Conservation (phyloP, 2,329 filamentous ascomycete genomes). For the Byssochlamys sp. region DNA sequence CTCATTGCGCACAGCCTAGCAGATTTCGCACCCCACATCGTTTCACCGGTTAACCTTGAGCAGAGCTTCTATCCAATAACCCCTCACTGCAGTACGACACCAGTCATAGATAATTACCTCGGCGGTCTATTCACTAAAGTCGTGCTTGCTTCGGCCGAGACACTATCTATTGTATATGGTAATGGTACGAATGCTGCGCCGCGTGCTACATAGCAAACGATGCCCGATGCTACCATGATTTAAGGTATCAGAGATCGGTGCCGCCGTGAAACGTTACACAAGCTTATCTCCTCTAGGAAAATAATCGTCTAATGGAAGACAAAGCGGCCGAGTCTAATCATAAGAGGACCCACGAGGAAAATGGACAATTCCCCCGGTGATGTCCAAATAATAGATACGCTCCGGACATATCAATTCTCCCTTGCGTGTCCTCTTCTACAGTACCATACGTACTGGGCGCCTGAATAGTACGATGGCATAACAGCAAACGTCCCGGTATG, state of each 20-base stretch:
- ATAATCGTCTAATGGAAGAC: background rate
- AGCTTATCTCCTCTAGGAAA: conserved; percentile 1
- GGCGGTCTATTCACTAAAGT: background rate
- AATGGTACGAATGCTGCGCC: background rate
- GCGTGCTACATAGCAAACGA: background rate
- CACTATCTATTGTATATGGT: background rate
- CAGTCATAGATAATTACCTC: background rate
- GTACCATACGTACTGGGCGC: background rate
- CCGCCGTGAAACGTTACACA: background rate
- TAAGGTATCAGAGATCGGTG: background rate
- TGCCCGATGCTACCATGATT: background rate
- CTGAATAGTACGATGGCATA: background rate
- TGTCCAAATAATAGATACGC: background rate
- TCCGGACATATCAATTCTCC: background rate
- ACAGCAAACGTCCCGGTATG: background rate
- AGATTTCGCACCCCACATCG: background rate
- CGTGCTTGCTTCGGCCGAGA: background rate
- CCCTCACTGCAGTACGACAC: background rate
- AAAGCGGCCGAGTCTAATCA: background rate
- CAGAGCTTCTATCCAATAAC: background rate
- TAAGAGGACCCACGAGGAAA: background rate
- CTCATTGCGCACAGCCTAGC: background rate
- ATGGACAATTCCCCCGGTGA: background rate
- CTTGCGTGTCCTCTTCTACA: background rate
- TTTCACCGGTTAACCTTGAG: background rate